Evolutionary conservation across 2,329 filamentous ascomycete species (phyloP), one percentile per base, ranked within the genome.

Genomic region (Penicillium sclerotigenum): DNA sequence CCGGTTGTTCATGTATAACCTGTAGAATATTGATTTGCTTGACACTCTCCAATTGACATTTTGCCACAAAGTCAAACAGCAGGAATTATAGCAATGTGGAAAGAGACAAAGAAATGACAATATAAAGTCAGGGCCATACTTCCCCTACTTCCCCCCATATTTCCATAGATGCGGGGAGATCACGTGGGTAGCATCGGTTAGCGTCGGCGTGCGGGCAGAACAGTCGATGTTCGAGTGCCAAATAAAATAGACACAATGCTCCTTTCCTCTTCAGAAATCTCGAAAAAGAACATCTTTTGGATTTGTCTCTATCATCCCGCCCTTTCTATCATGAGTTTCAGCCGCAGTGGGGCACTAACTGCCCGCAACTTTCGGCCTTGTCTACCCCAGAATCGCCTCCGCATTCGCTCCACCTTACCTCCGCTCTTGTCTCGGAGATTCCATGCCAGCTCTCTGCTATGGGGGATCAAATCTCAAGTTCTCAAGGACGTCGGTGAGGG

Each of bases 401-500:
- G 65, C 64, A 61, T 52, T 59, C 57, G 58, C 53, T 65, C 59
- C 49, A 60, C 64, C 52, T 55, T 64, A 37, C 54, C 59, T 53
- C 62, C 61, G 37, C 48, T 62, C 33, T 51, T 65, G 54, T 68
- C 67, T 49, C 71, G 73, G 29, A 62, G 53, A 31, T 76, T 77
- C 54, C 74, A 76, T 47, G 66, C 64, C 45, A 66, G 67, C 18
- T 59, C 71, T 10, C 59, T 67, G 42, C 62, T 73, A 46, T 72
- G 65, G 67, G 73, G 68, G 2, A 66, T 73, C 4, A 68, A 67
- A 42, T 76, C 75, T 34, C 75, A 77, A 57, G 61, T 76, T 22
- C 49, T 77, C 38, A 76, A 76, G 48, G 75, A 77, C 64, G 75
- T 77, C 42, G 75, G 75, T 20, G 75, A 77, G 65, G 75, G 74